Percentiles rank a stretch among this genome's conserved stretches.
Evolutionary conservation across 371 early-diverging fungal species (phyloP).

Genomic region (Syncephalastrum racemosum): DNA sequence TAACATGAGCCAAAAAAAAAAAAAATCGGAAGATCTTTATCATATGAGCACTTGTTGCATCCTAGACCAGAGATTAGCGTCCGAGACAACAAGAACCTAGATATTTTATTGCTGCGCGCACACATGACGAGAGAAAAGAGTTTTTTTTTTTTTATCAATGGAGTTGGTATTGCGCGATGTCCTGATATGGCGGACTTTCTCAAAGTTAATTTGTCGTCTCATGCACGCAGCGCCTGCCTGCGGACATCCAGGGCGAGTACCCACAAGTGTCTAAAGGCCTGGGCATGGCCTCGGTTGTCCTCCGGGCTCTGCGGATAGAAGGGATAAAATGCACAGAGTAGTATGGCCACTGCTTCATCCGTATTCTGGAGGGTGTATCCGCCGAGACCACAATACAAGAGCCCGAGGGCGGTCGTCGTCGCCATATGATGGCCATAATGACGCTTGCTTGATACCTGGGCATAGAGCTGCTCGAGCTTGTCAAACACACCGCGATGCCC

Average conservation of each 20-base stretch:
- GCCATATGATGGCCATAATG: conserved; percentile 86
- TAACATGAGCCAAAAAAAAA: too few species aligned
- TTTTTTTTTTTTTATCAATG: too few species aligned
- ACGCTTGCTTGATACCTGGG: conserved; percentile 34
- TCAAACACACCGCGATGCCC: conserved; percentile 65
- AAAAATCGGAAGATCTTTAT: too few species aligned
- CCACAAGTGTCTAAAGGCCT: conserved; percentile 90
- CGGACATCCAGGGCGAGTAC: conserved; percentile 76
- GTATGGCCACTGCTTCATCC: conserved; percentile 67
- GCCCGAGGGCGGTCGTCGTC: conserved; percentile 78
- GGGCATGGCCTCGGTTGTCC: conserved; percentile 80
- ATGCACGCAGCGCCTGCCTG: conserved; percentile 29
- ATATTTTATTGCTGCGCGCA: too few species aligned
- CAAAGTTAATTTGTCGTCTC: too few species aligned
- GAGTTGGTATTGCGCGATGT: too few species aligned
- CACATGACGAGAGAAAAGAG: too few species aligned
- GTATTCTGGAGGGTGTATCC: conserved; percentile 71
- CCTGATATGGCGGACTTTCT: too few species aligned
- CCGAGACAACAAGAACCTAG: too few species aligned
- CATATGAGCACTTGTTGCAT: too few species aligned
- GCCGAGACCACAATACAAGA: conserved; percentile 83
- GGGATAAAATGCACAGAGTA: conserved; percentile 79
- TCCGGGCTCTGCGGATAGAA: conserved; percentile 63
- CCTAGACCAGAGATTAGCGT: too few species aligned
- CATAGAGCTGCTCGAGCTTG: conserved; percentile 57